Evolutionary conservation across 345 rosid genomes (phyloP), one percentile per base, ranked within the genome.

Genomic region (Orychophragmus violaceus): DNA sequence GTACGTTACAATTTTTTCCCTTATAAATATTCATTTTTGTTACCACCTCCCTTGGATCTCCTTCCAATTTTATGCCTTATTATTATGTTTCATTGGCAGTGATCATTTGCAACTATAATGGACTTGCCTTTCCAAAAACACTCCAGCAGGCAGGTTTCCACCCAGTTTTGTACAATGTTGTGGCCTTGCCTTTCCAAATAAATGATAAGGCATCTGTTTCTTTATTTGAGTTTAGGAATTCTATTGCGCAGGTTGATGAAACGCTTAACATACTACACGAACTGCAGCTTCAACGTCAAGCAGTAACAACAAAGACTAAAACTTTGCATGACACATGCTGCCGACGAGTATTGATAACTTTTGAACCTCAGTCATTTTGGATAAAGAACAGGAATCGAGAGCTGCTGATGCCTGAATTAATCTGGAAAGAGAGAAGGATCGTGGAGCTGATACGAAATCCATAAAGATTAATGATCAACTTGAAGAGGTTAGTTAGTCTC

Each of bases 51-150:
- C 8, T 48, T 18, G 30, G 25, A 49, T 48, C 30, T 9, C 35
- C 17, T 29, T 45, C 16, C n/a, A 6, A 28, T 2, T 45, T 52
- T 6, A 52, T 42, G 42, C 8, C 27, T 39, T 18, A n/a, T 6
- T 28, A 6, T 6, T 37, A 21, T 22, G 17, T n/a, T n/a, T n/a
- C n/a, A 23, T 45, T 77, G 77, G 79, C 37, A 94, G 99, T 17
- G 99, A 32, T 94, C 99, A 41, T 94, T 94, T 73, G 76, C 84
- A 27, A 69, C 54, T n/a, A 86, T 93, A 62, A 90, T 90, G 98
- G 98, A 90, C 7, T 73, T 86, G 45, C 74, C n/a, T n/a, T n/a
- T n/a, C n/a, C n/a, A n/a, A n/a, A n/a, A n/a, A n/a, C n/a, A n/a
- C n/a, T n/a, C n/a, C n/a, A n/a, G n/a, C n/a, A n/a, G n/a, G n/a